Evolutionary conservation across 116 monocot genomes (phyloP), one percentile per base, ranked within the genome.

Genomic region (Posidonia oceanica): DNA sequence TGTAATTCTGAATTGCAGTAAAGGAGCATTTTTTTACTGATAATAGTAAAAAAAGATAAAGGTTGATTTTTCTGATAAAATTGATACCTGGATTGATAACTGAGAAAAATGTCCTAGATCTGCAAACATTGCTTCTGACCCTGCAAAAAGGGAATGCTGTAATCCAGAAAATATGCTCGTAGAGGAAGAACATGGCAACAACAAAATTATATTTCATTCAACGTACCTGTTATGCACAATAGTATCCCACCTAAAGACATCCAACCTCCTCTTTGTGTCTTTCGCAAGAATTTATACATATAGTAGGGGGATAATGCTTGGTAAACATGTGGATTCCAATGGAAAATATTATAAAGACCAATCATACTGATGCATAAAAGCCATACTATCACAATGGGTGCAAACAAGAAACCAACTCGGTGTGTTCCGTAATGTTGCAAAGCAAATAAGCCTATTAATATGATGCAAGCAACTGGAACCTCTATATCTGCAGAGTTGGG

Each of bases 81-180:
- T 29, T 58, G 2, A 17, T 76, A 94, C 94, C 87, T 89, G 74
- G 80, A 97, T 92, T n/a, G 97, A 91, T 61, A 78, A 62, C 69
- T 97, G 97, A 39, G 97, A 89, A 75, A 97, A 97, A 79, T 97
- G 97, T 36, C 96, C 97, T 41, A 98, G 78, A 81, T 98, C 93
- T 52, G 93, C 92, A 82, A 87, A 98, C 92, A 98, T 92, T 69
- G 97, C 93, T 82, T 98, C 74, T 4, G 74, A 74, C 5, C 74
- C 74, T 74, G 67, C 21, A 67, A 23, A 14, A 54, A 4, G 5
- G 39, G 56, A 15, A 56, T 65, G 15, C 23, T 20, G 2, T 29
- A 20, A 7, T 11, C 10, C 14, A 55, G 52, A 54, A 64, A 54
- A 5, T 73, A 54, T 64, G 18, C 20, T 38, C n/a, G 21, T 16